Evolutionary conservation across 1,139 yeast genomes (phyloP).

Genomic region (Kodamaea ohmeri): DNA sequence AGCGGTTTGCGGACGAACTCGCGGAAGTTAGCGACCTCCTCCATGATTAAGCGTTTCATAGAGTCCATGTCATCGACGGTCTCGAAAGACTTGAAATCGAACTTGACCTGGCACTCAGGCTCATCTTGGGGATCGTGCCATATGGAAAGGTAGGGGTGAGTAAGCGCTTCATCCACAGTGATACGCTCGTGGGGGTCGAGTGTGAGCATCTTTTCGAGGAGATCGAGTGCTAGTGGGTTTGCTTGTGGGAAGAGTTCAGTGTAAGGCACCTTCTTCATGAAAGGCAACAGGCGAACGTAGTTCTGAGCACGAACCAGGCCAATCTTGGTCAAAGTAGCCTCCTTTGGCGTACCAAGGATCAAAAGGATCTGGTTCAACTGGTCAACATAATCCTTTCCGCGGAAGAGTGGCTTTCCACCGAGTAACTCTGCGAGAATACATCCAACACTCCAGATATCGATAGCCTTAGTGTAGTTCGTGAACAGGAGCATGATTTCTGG

Average conservation of each 20-base stretch:
- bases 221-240: conserved; percentile 81
- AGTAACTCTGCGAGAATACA: conserved; percentile 91
- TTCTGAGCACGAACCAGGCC: conserved; percentile 91
- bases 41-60: conserved; percentile 74
- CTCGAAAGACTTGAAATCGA: conserved; percentile 85
- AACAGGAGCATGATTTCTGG: conserved; percentile 95
- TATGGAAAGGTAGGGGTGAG: conserved; percentile 82
- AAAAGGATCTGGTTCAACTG: conserved; percentile 86
- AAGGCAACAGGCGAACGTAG: conserved; percentile 83
- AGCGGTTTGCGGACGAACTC: conserved; percentile 77
- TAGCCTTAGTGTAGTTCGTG: conserved; percentile 91
- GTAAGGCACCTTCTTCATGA: conserved; percentile 80
- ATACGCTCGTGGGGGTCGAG: conserved; percentile 86
- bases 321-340: conserved; percentile 74
- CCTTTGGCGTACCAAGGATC: conserved; percentile 88
- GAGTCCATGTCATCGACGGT: conserved; percentile 75
- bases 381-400: conserved; percentile 94
- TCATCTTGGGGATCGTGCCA: conserved; percentile 99
- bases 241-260: conserved; percentile 73
- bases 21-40: conserved; percentile 79
- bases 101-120: conserved; percentile 77
- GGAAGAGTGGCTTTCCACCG: conserved; percentile 89
- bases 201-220: conserved; percentile 77
- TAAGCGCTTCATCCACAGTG: conserved; percentile 82
- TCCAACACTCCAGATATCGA: conserved; percentile 96